Percentiles rank a stretch among this genome's conserved stretches.
Evolutionary conservation across 2,329 filamentous ascomycete genomes (phyloP).

Genomic region (Truncatella angustata): DNA sequence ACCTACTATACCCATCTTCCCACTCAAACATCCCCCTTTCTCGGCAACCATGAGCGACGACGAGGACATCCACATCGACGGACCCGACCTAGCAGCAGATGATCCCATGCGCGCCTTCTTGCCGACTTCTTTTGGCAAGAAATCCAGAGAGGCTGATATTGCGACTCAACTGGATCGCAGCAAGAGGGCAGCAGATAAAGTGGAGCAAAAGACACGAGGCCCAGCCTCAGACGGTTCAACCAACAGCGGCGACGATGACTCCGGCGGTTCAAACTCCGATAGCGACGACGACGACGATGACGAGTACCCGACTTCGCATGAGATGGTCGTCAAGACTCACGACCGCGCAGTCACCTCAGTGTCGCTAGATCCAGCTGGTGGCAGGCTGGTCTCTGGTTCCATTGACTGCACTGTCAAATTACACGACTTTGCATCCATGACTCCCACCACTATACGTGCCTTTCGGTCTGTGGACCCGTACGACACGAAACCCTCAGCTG

Average conservation of each 20-base stretch:
- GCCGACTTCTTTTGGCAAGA: conserved; percentile 83
- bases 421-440: conserved; percentile 95
- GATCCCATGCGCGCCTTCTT: conserved; percentile 76
- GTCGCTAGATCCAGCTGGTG: conserved; percentile 81
- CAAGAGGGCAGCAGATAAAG: conserved; percentile 53
- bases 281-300: conserved; percentile 73
- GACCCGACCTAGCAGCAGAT: conserved; percentile 53
- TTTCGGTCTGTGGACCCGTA: conserved; percentile 92
- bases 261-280: conserved; percentile 52
- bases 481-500: conserved; percentile 66
- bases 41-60: conserved; percentile 53
- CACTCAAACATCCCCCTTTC: background rate
- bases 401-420: conserved; percentile 89
- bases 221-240: conserved; percentile 25
- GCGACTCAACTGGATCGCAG: conserved; percentile 78
- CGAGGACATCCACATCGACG: conserved; percentile 58
- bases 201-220: conserved; percentile 23
- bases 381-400: conserved; percentile 83
- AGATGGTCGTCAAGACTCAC: conserved; percentile 89
- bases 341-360: conserved; percentile 82
- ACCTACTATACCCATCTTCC: background rate
- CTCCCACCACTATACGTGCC: conserved; percentile 86
- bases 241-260: conserved; percentile 38
- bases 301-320: conserved; percentile 89
- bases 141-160: conserved; percentile 69